Percentiles rank a stretch among this genome's conserved stretches.
phyloP scores from a whole-genome alignment of 352 stramenopile species.

The Phytophthora pinifolia region DNA sequence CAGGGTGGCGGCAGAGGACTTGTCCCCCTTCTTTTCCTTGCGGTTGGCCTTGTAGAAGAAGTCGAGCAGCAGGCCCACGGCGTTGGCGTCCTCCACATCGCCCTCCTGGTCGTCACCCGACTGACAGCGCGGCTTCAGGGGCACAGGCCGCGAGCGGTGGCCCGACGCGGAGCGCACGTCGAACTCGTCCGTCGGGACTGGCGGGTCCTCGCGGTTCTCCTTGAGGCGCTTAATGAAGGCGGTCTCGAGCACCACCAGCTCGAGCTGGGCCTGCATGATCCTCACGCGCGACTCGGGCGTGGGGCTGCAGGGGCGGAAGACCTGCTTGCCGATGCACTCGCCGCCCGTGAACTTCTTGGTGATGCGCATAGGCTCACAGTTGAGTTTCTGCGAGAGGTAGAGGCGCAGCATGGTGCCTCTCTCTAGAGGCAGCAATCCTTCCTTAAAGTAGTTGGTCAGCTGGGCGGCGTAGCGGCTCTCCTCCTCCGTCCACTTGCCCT shows the following conservation, averaged over 20 bases:
- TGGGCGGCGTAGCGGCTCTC: slow-evolving; percentile 74
- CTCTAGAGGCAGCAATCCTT: slow-evolving; percentile 77
- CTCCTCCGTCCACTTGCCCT: slow-evolving; percentile 88
- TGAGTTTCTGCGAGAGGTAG: slow-evolving; percentile 92
- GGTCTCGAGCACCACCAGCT: slow-evolving; percentile 69
- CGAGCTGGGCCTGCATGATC: slow-evolving; percentile 73
- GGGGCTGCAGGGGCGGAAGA: slow-evolving; percentile 74
- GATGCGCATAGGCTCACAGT: slow-evolving; percentile 92
- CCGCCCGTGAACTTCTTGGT: slow-evolving; percentile 93
- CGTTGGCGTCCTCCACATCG: slow-evolving; percentile 60
- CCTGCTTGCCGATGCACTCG: slow-evolving; percentile 91
- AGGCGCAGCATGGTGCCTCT: slow-evolving; percentile 89
- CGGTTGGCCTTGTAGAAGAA: slow-evolving; percentile 85
- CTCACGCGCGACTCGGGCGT: slow-evolving; percentile 65
- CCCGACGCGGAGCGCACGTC: slow-evolving; percentile 26
- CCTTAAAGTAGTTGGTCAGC: slow-evolving; percentile 86
- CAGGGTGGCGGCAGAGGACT: not conserved
- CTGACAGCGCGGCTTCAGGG: slow-evolving; percentile 30
- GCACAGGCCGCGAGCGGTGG: slow-evolving; percentile 24
- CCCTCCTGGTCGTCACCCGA: slow-evolving; percentile 24
- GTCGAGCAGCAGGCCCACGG: slow-evolving; percentile 68
- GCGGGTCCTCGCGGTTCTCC: slow-evolving; percentile 76
- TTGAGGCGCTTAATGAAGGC: slow-evolving; percentile 80
- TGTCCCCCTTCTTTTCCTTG: slow-evolving; percentile 43
- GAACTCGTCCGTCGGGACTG: slow-evolving; percentile 51